Percentiles rank a stretch among this genome's conserved stretches.
Conservation (phyloP, 768 basidiomycete species). For the Termitomyces titanicus region DNA sequence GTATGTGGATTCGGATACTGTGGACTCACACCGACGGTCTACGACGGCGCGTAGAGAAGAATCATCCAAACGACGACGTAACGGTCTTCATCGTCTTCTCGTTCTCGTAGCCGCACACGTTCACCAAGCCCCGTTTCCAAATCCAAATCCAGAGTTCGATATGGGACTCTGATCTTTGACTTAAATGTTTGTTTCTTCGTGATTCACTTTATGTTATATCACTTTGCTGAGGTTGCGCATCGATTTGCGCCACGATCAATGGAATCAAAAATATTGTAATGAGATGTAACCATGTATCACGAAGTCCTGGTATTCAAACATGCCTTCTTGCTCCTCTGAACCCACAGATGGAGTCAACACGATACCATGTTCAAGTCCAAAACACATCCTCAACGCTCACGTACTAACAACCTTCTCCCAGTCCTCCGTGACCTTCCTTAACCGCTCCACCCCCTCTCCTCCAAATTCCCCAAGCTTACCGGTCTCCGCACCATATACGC, state of each 20-base stretch:
- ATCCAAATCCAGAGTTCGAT: too few species aligned
- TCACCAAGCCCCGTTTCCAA: constrained; percentile 7
- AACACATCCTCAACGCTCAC: background rate
- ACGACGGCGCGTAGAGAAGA: constrained; percentile 18
- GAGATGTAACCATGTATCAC: too few species aligned
- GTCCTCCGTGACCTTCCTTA: constrained; percentile 22
- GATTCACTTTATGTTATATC: too few species aligned
- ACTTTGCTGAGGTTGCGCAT: too few species aligned
- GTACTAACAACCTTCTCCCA: constrained; percentile 26
- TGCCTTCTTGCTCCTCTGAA: too few species aligned
- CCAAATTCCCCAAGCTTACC: constrained; percentile 20
- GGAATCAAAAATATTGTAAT: too few species aligned
- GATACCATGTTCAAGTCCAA: background rate
- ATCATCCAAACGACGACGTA: background rate
- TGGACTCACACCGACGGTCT: constrained; percentile 28
- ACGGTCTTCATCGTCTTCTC: constrained; percentile 5
- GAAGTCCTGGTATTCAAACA: background rate
- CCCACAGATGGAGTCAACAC: background rate
- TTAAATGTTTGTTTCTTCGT: too few species aligned
- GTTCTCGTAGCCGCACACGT: constrained; percentile 1
- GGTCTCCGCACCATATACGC: constrained; percentile 56
- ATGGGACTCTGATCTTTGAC: too few species aligned
- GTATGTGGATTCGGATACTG: too few species aligned
- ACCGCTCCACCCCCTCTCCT: constrained; percentile 19
- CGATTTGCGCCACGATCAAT: too few species aligned